These are phyloP conservation scores for Brassica rapa DNA, from an alignment of 345 rosid genomes.

Conservation along the genomic window DNA sequence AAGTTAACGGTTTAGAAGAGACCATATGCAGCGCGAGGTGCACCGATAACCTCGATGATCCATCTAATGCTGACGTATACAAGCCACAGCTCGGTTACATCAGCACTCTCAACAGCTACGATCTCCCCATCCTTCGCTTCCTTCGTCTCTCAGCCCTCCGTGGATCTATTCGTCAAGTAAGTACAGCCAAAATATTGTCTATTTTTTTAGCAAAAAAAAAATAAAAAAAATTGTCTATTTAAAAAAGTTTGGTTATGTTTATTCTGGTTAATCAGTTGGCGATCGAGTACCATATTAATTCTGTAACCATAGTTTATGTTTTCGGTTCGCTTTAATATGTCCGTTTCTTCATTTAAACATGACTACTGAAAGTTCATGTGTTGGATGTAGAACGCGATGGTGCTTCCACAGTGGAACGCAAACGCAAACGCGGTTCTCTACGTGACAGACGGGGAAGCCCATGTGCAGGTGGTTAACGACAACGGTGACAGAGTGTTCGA, in stretches of 20 bases:
- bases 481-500: constrained; percentile 64
- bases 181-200: background rate
- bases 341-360: background rate
- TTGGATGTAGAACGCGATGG: constrained; percentile 52
- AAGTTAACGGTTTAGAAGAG: constrained; percentile 59
- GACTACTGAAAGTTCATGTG: background rate
- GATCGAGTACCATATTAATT: background rate
- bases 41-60: constrained; percentile 49
- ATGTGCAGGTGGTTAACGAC: constrained; percentile 61
- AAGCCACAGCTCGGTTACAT: constrained; percentile 63
- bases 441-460: constrained; percentile 55
- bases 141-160: constrained; percentile 64
- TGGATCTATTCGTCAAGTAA: constrained; percentile 49
- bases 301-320: background rate
- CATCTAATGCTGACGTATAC: constrained; percentile 55
- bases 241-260: background rate
- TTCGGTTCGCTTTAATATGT: background rate
- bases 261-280: background rate
- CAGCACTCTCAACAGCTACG: constrained; percentile 52
- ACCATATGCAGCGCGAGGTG: constrained; percentile 52
- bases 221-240: too few species aligned
- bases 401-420: constrained; percentile 66
- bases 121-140: constrained; percentile 55
- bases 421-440: constrained; percentile 67
- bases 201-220: too few species aligned